Percentiles rank a stretch among this genome's conserved stretches.
These are phyloP conservation scores for Diutina neorugosa DNA, from an alignment of 1,139 yeast genomes.

Conservation along the genomic window DNA sequence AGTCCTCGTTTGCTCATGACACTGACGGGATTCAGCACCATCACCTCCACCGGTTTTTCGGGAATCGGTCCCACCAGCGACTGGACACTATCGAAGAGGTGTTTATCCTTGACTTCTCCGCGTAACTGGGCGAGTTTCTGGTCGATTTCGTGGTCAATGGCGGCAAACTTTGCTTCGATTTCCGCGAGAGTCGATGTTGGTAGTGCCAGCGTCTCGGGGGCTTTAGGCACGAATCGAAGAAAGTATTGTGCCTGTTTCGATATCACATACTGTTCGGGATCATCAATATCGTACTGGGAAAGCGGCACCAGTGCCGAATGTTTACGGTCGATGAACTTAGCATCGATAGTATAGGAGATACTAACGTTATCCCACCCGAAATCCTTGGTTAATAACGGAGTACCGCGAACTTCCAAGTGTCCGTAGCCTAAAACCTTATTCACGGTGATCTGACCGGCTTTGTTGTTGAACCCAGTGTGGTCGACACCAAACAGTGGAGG, in stretches of 20 bases:
- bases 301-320: conserved; percentile 11
- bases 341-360: conserved; percentile 32
- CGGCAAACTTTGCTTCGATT: background rate
- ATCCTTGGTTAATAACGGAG: conserved; percentile 32
- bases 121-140: background rate
- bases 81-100: background rate
- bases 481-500: conserved; percentile 62
- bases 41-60: background rate
- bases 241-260: conserved; percentile 28
- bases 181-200: background rate
- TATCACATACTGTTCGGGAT: conserved; percentile 26
- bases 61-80: background rate
- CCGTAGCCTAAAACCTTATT: conserved; percentile 37
- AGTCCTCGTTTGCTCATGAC: background rate
- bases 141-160: background rate
- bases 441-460: conserved; percentile 23
- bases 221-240: conserved; percentile 25
- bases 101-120: background rate
- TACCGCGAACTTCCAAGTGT: conserved; percentile 25
- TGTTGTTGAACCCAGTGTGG: conserved; percentile 24
- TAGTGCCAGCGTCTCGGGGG: background rate
- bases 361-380: conserved; percentile 30
- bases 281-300: conserved; percentile 27
- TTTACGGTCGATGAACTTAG: conserved; percentile 12
- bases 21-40: background rate